Evolutionary conservation across 768 basidiomycete genomes (phyloP).

Genomic region (Trametes maxima): DNA sequence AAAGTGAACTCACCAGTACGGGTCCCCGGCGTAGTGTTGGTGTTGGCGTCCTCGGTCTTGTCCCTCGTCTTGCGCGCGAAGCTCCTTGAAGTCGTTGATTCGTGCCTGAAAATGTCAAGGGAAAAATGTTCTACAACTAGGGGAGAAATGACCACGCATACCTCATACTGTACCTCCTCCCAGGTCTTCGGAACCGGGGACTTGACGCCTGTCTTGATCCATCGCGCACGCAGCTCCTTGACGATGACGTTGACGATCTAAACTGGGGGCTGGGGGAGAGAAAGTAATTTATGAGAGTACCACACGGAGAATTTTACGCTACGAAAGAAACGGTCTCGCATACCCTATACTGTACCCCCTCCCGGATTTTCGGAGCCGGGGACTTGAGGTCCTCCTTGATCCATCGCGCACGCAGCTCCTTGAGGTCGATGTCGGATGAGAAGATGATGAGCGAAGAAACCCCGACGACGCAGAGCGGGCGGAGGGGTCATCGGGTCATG

Average conservation of each 20-base stretch:
- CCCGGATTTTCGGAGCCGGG: not conserved
- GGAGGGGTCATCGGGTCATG: conserved; percentile 2
- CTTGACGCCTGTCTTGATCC: not conserved
- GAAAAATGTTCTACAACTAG: not conserved
- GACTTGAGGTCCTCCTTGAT: not conserved
- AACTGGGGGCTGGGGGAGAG: no score
- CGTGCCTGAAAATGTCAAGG: not conserved
- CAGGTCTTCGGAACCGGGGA: not conserved
- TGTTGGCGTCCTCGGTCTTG: not conserved
- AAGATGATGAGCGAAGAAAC: not conserved
- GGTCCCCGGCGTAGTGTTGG: no score
- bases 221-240: conserved; percentile 3
- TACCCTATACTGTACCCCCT: not conserved
- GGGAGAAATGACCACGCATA: not conserved
- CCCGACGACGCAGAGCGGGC: not conserved
- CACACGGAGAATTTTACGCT: not conserved
- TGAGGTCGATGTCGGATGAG: not conserved
- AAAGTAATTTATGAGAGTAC: not conserved
- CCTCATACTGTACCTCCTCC: not conserved
- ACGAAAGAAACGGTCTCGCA: not conserved
- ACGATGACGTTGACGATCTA: not conserved
- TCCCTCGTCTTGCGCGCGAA: not conserved
- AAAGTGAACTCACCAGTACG: no score
- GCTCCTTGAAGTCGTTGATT: not conserved
- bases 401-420: not conserved